Evolutionary conservation across 305 asterid genomes (phyloP).

Genomic region (Solanum hybrid): DNA sequence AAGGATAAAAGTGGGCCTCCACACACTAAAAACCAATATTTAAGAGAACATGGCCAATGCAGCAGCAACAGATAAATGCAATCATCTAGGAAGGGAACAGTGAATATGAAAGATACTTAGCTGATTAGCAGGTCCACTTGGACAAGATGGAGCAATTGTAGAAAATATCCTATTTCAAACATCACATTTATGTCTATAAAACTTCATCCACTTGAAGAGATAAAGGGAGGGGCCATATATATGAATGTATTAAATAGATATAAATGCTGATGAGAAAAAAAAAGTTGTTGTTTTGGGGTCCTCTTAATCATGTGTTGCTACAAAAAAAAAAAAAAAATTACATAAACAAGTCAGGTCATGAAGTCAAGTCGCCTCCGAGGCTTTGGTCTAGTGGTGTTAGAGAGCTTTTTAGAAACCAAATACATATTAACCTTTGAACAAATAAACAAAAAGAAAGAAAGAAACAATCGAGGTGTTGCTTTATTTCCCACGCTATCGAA

Average conservation of each 20-base stretch:
- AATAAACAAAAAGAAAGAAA: neutral
- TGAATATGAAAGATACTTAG: neutral
- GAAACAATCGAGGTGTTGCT: neutral
- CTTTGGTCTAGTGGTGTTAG: neutral
- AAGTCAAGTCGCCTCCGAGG: neutral
- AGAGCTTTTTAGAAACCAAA: neutral
- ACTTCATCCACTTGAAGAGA: constrained; percentile 12
- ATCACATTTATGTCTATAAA: constrained; percentile 9
- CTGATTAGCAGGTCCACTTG: neutral
- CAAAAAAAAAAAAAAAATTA: neutral
- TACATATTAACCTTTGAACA: neutral
- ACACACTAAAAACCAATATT: neutral
- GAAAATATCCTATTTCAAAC: neutral
- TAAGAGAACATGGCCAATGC: constrained; percentile 1
- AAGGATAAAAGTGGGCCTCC: neutral
- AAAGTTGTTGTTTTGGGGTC: neutral
- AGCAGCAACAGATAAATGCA: neutral
- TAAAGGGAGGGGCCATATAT: constrained; percentile 18
- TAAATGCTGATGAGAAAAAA: neutral
- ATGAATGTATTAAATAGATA: constrained; percentile 25
- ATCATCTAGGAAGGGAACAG: neutral
- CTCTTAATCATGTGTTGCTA: neutral
- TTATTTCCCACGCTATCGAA: neutral
- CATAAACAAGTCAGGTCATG: neutral
- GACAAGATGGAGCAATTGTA: neutral